phyloP scores from a whole-genome alignment of 1,284 basidiomycete genomes.

The Agaricales sp. region DNA sequence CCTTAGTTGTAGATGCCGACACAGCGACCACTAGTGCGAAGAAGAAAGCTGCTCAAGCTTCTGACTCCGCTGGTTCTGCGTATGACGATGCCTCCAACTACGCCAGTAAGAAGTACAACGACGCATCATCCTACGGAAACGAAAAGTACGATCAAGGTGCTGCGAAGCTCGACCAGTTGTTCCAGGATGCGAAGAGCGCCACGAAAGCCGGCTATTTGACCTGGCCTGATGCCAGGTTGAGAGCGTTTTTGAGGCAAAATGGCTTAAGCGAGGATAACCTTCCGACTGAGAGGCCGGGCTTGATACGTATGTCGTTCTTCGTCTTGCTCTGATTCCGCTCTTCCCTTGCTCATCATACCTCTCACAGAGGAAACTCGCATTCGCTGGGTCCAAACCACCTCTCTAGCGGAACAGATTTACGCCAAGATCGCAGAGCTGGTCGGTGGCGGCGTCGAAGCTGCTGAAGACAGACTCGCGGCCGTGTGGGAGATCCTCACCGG shows the following conservation, averaged over 20 bases:
- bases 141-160: conserved; percentile 20
- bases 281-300: conserved; percentile 53
- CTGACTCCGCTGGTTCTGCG: background rate
- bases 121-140: conserved; percentile 15
- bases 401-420: conserved; percentile 46
- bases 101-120: conserved; percentile 21
- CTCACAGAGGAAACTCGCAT: conserved; percentile 62
- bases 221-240: conserved; percentile 87
- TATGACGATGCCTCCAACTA: background rate
- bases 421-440: conserved; percentile 50
- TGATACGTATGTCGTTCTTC: conserved; percentile 46
- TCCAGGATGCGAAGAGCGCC: conserved; percentile 13
- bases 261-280: conserved; percentile 60
- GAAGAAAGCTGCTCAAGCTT: background rate
- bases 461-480: conserved; percentile 53
- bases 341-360: no score
- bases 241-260: conserved; percentile 70
- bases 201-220: conserved; percentile 56
- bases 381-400: conserved; percentile 59
- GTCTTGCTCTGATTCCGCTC: background rate
- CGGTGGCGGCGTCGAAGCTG: conserved; percentile 49
- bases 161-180: conserved; percentile 14
- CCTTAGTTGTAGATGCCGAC: no score
- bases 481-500: conserved; percentile 34
- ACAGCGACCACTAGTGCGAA: background rate